phyloP scores from a whole-genome alignment of 73 alveolate genomes.

The Durusdinium trenchii region DNA sequence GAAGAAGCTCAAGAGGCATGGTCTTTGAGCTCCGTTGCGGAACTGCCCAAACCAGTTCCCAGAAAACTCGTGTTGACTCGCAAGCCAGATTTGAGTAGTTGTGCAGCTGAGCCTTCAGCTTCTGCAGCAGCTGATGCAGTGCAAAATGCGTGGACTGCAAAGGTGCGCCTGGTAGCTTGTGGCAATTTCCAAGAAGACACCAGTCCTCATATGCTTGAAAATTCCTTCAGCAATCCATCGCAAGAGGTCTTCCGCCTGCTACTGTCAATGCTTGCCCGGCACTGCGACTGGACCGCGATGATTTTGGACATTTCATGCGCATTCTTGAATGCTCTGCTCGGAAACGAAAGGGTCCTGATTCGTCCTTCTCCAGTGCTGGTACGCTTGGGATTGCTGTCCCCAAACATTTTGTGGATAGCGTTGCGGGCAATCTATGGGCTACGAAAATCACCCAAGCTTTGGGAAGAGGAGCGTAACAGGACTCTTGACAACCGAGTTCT shows the following conservation, averaged over 20 bases:
- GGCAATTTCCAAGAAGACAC: too few relatives aligned
- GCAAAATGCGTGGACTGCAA: neutral
- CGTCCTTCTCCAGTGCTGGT: constrained; percentile 32
- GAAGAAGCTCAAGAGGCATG: constrained; percentile 1
- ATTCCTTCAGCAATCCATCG: neutral
- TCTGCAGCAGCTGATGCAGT: neutral
- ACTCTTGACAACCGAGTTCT: neutral
- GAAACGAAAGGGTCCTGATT: neutral
- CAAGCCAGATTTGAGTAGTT: neutral
- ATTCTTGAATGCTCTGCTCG: neutral
- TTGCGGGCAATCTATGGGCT: neutral
- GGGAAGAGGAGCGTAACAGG: constrained; percentile 27
- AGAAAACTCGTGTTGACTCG: neutral
- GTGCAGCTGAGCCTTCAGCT: neutral
- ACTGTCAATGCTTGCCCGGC: constrained; percentile 20
- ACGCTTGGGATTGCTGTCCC: neutral
- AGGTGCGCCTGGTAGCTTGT: neutral
- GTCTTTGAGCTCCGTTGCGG: neutral
- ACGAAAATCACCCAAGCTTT: neutral
- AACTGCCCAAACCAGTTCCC: constrained; percentile 1
- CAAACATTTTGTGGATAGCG: neutral
- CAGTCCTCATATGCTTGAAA: neutral
- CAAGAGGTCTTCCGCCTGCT: neutral
- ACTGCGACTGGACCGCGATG: constrained; percentile 8
- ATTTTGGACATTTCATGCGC: constrained; percentile 3